A percentile compares a stretch with the other conserved stretches of the same genome.
phyloP scores from a whole-genome alignment of 2,329 filamentous ascomycete genomes.

The Paraphoma sp. region DNA sequence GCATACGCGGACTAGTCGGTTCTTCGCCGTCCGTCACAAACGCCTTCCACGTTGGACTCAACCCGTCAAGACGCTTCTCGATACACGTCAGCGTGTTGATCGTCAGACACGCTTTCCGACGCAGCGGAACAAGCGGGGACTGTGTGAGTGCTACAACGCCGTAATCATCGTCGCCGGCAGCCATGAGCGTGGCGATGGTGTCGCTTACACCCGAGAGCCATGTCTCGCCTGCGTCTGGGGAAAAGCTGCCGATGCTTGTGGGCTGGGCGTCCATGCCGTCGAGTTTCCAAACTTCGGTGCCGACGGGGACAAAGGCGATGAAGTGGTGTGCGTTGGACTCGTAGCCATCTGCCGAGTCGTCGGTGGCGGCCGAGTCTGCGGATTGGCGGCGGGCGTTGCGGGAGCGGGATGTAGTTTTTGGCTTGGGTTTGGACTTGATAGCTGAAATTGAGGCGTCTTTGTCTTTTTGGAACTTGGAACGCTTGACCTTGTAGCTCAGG shows the following conservation, averaged over 20 bases:
- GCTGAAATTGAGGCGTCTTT: background rate
- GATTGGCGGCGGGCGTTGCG: slow-evolving; percentile 37
- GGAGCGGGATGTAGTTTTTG: slow-evolving; percentile 49
- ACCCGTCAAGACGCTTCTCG: slow-evolving; percentile 48
- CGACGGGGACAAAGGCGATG: slow-evolving; percentile 82
- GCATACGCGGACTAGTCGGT: slow-evolving; percentile 15
- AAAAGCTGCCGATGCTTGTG: slow-evolving; percentile 61
- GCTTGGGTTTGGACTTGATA: slow-evolving; percentile 12
- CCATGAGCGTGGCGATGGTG: slow-evolving; percentile 72
- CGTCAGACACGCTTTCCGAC: slow-evolving; percentile 52
- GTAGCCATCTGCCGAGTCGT: slow-evolving; percentile 54
- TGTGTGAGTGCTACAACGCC: slow-evolving; percentile 77
- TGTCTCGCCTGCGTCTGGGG: slow-evolving; percentile 46
- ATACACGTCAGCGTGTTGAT: slow-evolving; percentile 53
- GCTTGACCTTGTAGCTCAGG: slow-evolving; percentile 64
- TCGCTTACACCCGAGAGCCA: slow-evolving; percentile 73
- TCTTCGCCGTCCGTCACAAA: slow-evolving; percentile 42
- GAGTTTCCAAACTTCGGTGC: slow-evolving; percentile 82
- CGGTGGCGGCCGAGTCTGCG: slow-evolving; percentile 30
- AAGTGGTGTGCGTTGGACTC: slow-evolving; percentile 81
- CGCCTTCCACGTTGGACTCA: slow-evolving; percentile 53
- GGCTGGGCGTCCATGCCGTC: slow-evolving; percentile 82
- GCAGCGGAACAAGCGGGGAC: slow-evolving; percentile 64
- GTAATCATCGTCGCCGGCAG: slow-evolving; percentile 72
- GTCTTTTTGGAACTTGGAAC: slow-evolving; percentile 28